phyloP scores from a whole-genome alignment of 257 asterid species.

The Lantana camara region DNA sequence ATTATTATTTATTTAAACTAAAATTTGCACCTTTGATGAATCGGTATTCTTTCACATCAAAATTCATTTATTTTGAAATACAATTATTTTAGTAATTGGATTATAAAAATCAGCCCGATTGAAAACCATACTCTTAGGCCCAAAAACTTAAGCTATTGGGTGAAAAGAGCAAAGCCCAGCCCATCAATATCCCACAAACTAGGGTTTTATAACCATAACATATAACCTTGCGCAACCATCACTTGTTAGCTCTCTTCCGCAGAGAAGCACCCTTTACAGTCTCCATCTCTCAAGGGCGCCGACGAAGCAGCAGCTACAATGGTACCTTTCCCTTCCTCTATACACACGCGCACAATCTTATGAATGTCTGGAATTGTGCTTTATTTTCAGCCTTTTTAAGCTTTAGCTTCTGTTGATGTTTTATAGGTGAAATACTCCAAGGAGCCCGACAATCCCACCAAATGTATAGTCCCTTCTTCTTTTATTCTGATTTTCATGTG shows the following conservation, averaged over 20 bases:
- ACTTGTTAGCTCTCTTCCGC: background rate
- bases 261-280: background rate
- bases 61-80: too few species aligned
- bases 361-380: background rate
- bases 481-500: background rate
- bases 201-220: constrained; percentile 18
- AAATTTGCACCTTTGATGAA: too few species aligned
- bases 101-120: too few species aligned
- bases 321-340: background rate
- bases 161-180: constrained; percentile 16
- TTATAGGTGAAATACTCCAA: constrained; percentile 77
- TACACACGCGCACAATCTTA: background rate
- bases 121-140: too few species aligned
- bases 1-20: too few species aligned
- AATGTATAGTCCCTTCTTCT: constrained; percentile 36
- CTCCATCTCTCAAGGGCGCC: background rate
- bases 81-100: too few species aligned
- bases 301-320: constrained; percentile 24
- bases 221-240: constrained; percentile 4
- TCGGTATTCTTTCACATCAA: too few species aligned
- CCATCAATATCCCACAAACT: background rate
- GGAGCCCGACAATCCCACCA: constrained; percentile 73
- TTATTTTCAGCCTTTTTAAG: background rate
- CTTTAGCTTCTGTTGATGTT: background rate
- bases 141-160: too few species aligned